Base-by-base conservation (phyloP, 2,329 filamentous ascomycete genomes). In the Talaromyces atroroseus region DNA sequence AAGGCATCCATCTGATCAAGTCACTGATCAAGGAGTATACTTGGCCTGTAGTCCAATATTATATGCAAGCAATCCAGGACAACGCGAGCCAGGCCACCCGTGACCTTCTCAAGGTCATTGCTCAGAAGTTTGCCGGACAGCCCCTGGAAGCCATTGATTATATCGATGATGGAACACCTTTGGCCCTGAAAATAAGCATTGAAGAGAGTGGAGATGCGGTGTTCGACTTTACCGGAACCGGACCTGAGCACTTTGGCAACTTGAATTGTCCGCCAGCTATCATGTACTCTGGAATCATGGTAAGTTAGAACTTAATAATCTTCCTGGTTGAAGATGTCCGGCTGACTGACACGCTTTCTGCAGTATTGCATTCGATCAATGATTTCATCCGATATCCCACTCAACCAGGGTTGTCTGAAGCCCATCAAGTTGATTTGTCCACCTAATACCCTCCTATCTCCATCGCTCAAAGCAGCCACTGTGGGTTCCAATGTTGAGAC, bases 111-210 rank as follows among this genome's bases (percentile, higher is more conserved):
- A 90, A 87, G 66, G 77, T 82, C 3, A 85, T 92, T n/a, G 80
- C 83, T 64, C 80, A 80, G 59, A 80, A 83, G 24, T 89, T 90
- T 62, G 79, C 83, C 61, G 86, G 86, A 2, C 80, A 83, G 57
- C 83, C 88, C n/a, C 79, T 95, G 0, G 80, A 82, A 7, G 87
- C 90, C 0, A 78, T 86, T 1, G 90, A 95, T 66, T 89, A 85
- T 74, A 94, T 95, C 88, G 90, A 95, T 64, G 90, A 95, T 64
- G 90, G 90, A 24, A 88, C 82, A 12, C 88, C 89, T 0, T 92
- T 95, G 65, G 78, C 81, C 51, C 79, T 94, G 8, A 86, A 84
- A 60, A 80, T 95, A 8, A 85, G 82, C 1, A 94, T 95, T 60
- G 83, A 92, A 0, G 79, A 85, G 0, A 85, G 87, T 45, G 90